Evolutionary conservation across 225 moss, liverwort and hornwort genomes (phyloP), one percentile per base, ranked within the genome.

Genomic region (Pseudoscleropodium purum): DNA sequence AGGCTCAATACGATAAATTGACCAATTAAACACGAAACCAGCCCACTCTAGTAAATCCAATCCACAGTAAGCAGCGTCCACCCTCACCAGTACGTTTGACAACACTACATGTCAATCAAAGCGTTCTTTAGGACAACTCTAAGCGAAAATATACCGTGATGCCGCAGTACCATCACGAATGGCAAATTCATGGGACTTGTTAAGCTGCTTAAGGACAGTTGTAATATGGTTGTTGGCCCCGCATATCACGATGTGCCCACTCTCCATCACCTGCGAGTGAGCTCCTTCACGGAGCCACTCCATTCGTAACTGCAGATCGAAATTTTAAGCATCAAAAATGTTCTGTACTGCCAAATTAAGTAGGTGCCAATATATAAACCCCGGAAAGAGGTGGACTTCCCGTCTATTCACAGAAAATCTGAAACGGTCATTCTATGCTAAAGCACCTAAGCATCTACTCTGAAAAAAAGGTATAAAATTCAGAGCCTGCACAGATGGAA

Each of bases 221-320:
- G 95, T 91, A 79, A 95, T 93, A 91, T 95, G 95, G 62, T 92
- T 94, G 84, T 95, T 95, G 67, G 93, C 95, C 65, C 95, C 95
- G 85, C 95, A 95, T 85, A 95, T 92, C 47, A 95, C 92, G n/a
- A 95, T 92, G 80, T 95, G 95, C 85, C 95, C 95, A 91, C 76
- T 95, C 91, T 95, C 95, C 95, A 95, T 95, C 67, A 95, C 95
- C 56, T 94, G 94, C 30, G 95, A 95, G 91, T 95, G 95, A 73
- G 95, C 95, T 90, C 95, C 95, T 91, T 95, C 95, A 83, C 95
- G 95, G 41, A 95, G 94, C 94, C 94, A 95, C 80, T 95, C 95
- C 95, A 95, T 95, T 86, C 95, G 92, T 87, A 92, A 91, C 95
- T 95, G 94, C 89, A 91, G 79, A 81, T 86, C 83, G 15, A 91